A percentile compares a stretch with the other conserved stretches of the same genome.
These are phyloP conservation scores for Phialophora macrospora DNA, from an alignment of 2,329 filamentous ascomycete genomes.

Conservation along the genomic window DNA sequence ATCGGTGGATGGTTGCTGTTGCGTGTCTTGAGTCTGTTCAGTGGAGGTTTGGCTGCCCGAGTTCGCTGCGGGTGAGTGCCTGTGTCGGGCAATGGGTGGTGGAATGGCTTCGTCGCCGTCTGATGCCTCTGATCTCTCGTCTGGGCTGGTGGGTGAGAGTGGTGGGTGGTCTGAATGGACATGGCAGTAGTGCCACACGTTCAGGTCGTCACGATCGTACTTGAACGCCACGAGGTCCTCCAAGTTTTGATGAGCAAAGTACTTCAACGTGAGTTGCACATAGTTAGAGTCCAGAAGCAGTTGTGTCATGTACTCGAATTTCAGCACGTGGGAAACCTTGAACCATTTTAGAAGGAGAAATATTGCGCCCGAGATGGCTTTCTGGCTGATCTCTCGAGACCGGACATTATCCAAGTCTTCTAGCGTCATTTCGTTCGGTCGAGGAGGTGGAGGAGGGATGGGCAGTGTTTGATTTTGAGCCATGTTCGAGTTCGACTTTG, in stretches of 20 bases:
- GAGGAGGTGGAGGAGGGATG: slow-evolving; percentile 38
- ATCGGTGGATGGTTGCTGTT: slow-evolving; percentile 32
- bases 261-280: slow-evolving; percentile 85
- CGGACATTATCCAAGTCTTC: slow-evolving; percentile 84
- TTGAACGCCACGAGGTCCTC: slow-evolving; percentile 86
- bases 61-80: slow-evolving; percentile 49
- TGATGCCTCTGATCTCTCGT: slow-evolving; percentile 39
- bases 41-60: slow-evolving; percentile 42
- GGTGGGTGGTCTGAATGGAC: slow-evolving; percentile 66
- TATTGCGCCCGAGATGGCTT: slow-evolving; percentile 88
- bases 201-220: slow-evolving; percentile 82
- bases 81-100: slow-evolving; percentile 75
- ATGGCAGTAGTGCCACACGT: slow-evolving; percentile 91
- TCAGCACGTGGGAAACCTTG: slow-evolving; percentile 89
- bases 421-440: slow-evolving; percentile 48
- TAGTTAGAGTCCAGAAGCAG: slow-evolving; percentile 94
- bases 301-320: slow-evolving; percentile 95
- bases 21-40: slow-evolving; percentile 33
- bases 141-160: slow-evolving; percentile 43
- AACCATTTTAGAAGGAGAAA: slow-evolving; percentile 95
- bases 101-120: slow-evolving; percentile 72
- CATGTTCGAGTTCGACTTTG: slow-evolving; percentile 39
- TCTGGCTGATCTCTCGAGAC: slow-evolving; percentile 83
- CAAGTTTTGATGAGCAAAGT: slow-evolving; percentile 92
- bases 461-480: slow-evolving; percentile 34